These are phyloP conservation scores for Asparagopsis taxiformis DNA, from an alignment of 31 red algal genomes.

Conservation along the genomic window DNA sequence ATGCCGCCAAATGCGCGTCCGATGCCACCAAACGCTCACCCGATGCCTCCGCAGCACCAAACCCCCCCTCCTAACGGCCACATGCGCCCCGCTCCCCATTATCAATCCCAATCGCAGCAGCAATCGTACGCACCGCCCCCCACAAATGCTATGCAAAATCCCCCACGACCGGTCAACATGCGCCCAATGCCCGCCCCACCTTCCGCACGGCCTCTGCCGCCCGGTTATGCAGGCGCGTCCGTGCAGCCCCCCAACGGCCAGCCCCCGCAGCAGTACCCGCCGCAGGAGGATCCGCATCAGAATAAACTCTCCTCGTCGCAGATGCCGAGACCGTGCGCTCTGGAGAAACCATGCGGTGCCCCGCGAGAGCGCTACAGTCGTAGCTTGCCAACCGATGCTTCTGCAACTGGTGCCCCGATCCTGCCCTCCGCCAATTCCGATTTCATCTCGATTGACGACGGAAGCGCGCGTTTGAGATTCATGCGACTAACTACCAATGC, in stretches of 20 bases:
- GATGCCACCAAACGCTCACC: constrained; percentile 8
- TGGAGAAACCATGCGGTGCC: constrained; percentile 41
- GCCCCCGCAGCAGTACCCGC: not conserved
- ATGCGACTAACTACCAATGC: constrained; percentile 66
- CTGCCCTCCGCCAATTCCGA: constrained; percentile 53
- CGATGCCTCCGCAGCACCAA: not conserved
- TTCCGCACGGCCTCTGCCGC: no score
- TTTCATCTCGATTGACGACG: constrained; percentile 68
- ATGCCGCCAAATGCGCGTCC: constrained; percentile 11
- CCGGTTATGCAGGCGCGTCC: no score
- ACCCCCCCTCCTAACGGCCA: not conserved
- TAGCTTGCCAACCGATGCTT: constrained; percentile 16
- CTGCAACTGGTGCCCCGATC: constrained; percentile 5
- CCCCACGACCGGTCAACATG: no score
- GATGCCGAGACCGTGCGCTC: constrained; percentile 62
- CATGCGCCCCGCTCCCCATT: not conserved
- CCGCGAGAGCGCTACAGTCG: constrained; percentile 32
- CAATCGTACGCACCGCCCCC: not conserved
- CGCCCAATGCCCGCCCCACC: no score
- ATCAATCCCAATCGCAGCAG: not conserved
- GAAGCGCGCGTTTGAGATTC: constrained; percentile 52
- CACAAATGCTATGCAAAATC: no score
- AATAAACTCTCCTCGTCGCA: constrained; percentile 11
- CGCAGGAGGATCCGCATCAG: not conserved
- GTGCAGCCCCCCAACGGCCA: no score